phyloP scores from a whole-genome alignment of 208 protist genomes.

The Leishmania gerbilli region DNA sequence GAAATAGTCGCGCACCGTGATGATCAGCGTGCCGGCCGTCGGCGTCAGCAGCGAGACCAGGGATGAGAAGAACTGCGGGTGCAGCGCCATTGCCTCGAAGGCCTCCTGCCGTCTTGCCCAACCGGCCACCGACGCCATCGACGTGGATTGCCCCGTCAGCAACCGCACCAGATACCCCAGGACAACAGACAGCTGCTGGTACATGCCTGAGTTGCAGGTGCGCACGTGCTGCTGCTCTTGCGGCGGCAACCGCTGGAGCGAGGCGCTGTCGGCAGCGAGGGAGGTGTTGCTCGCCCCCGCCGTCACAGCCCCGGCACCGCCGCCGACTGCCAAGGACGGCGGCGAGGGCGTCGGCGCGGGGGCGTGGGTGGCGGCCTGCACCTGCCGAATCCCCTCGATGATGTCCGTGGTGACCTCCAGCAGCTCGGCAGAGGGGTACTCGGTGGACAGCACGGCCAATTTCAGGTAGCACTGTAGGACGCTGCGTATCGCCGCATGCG shows the following conservation, averaged over 20 bases:
- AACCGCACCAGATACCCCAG: conserved; percentile 64
- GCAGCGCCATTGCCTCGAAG: conserved; percentile 46
- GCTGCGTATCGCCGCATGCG: conserved; percentile 76
- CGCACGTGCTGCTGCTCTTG: conserved; percentile 87
- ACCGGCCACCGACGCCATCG: background rate
- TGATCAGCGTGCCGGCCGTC: conserved; percentile 60
- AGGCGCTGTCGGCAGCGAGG: conserved; percentile 30
- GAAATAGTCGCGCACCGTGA: conserved; percentile 77
- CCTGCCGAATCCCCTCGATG: conserved; percentile 45
- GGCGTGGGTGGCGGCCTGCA: conserved; percentile 43
- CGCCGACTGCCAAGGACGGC: background rate
- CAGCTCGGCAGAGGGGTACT: conserved; percentile 34
- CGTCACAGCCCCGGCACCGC: background rate
- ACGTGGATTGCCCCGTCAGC: conserved; percentile 26
- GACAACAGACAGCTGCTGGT: conserved; percentile 78
- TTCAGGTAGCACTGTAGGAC: conserved; percentile 79
- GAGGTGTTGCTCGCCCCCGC: conserved; percentile 3
- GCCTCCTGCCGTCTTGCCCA: conserved; percentile 28
- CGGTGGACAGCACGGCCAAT: conserved; percentile 44
- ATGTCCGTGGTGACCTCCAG: conserved; percentile 55
- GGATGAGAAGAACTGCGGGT: conserved; percentile 63
- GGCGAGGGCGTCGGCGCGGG: background rate
- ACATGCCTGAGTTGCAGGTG: conserved; percentile 83
- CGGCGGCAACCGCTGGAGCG: conserved; percentile 58
- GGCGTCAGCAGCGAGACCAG: conserved; percentile 66